Percentiles rank a stretch among this genome's conserved stretches.
Conservation (phyloP, 768 basidiomycete genomes). For the Mycena rebaudengoi region DNA sequence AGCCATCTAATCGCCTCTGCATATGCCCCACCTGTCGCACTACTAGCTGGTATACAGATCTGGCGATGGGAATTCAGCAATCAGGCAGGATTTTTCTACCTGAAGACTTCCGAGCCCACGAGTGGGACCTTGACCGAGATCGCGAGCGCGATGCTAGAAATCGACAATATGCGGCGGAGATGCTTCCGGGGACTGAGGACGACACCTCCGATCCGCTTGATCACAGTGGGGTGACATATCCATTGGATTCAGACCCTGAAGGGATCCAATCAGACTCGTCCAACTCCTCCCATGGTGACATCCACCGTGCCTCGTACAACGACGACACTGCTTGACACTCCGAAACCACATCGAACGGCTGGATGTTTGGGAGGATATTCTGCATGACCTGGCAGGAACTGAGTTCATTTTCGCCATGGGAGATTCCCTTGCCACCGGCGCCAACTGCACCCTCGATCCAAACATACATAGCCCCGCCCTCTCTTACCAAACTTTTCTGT, state of each 20-base stretch:
- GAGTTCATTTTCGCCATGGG: not conserved
- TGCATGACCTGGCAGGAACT: not conserved
- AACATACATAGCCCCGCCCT: not conserved
- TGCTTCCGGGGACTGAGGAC: not conserved
- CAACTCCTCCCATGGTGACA: not conserved
- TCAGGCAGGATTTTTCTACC: not conserved
- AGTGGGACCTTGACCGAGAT: no score
- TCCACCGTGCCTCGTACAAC: not conserved
- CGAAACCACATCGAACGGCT: constrained; percentile 4
- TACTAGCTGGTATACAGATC: not conserved
- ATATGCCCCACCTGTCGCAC: not conserved
- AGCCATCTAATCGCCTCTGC: not conserved
- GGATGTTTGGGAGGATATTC: not conserved
- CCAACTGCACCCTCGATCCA: not conserved
- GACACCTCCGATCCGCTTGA: no score
- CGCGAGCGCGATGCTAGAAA: no score
- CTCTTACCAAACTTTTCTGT: not conserved
- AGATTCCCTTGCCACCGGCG: not conserved
- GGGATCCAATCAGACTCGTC: not conserved
- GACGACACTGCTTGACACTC: not conserved
- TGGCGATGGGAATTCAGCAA: not conserved
- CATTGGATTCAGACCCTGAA: not conserved
- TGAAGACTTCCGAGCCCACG: not conserved
- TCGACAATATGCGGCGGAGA: not conserved
- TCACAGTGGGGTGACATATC: not conserved